Evolutionary conservation across 202 grass and related monocot species (phyloP).

Genomic region (Schoenoplectus tabernaemontani): DNA sequence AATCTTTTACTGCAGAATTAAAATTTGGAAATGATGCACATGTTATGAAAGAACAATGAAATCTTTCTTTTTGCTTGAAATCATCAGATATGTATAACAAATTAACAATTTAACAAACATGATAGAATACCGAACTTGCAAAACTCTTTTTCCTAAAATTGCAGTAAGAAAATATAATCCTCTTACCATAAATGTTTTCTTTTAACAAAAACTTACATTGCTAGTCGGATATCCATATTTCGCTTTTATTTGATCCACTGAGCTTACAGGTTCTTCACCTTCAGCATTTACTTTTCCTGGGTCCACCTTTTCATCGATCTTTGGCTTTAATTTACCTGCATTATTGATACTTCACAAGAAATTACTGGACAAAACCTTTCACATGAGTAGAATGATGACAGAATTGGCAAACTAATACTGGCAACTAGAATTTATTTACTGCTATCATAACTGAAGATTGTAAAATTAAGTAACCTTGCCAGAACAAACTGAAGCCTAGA

Average conservation of each 20-base stretch:
- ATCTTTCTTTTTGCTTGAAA: neutral
- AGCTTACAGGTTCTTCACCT: slow-evolving; percentile 38
- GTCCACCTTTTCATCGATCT: slow-evolving; percentile 58
- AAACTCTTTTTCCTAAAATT: neutral
- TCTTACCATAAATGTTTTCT: neutral
- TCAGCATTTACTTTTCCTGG: slow-evolving; percentile 36
- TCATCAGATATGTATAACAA: neutral
- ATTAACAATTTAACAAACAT: neutral
- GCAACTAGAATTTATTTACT: neutral
- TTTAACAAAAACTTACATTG: slow-evolving; percentile 52
- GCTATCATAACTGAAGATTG: neutral
- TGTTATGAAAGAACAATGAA: neutral
- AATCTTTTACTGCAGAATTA: neutral
- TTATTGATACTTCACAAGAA: slow-evolving; percentile 15
- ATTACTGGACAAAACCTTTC: neutral
- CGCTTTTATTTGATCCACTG: slow-evolving; percentile 87
- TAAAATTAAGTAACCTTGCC: neutral
- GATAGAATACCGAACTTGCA: too few species aligned
- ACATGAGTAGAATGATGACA: slow-evolving; percentile 18
- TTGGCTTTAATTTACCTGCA: slow-evolving; percentile 74
- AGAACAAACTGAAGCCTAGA: neutral
- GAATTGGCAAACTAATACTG: too few species aligned
- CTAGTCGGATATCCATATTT: slow-evolving; percentile 78
- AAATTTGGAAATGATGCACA: neutral
- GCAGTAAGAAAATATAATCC: neutral